phyloP scores from a whole-genome alignment of 345 rosid species.

The Cardamine resedifolia region DNA sequence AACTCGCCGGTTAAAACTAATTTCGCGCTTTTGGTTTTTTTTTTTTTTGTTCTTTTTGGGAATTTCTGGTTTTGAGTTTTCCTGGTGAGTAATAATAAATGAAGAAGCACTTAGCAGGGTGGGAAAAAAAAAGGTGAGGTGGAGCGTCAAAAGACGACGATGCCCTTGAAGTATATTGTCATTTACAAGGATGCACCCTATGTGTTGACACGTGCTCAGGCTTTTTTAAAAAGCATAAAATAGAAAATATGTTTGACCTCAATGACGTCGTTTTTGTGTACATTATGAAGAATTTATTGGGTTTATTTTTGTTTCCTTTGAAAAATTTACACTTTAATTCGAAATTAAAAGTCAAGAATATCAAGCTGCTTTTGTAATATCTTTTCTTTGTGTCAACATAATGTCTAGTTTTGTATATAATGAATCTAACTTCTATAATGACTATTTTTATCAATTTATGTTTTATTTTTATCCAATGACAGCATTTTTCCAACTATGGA shows the following conservation, averaged over 20 bases:
- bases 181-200: constrained; percentile 35
- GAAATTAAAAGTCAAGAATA: constrained; percentile 26
- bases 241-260: constrained; percentile 6
- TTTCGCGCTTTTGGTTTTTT: constrained; percentile 21
- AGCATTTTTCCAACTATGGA: constrained; percentile 32
- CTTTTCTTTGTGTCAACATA: background rate
- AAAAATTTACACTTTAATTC: background rate
- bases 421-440: constrained; percentile 4
- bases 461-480: background rate
- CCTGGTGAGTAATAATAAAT: constrained; percentile 34
- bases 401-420: background rate
- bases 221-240: constrained; percentile 39
- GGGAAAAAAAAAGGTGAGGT: constrained; percentile 31
- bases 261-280: background rate
- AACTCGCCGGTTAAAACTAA: constrained; percentile 19
- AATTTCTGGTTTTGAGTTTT: constrained; percentile 1
- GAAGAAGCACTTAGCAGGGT: constrained; percentile 29
- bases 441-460: background rate
- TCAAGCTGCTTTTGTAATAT: constrained; percentile 28
- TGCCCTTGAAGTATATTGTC: background rate
- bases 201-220: constrained; percentile 69
- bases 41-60: background rate
- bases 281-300: background rate
- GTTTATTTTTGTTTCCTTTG: background rate
- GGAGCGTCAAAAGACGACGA: background rate